Base-by-base conservation (phyloP, 305 asterid species). In the Fraxinus xanthoxyloides region DNA sequence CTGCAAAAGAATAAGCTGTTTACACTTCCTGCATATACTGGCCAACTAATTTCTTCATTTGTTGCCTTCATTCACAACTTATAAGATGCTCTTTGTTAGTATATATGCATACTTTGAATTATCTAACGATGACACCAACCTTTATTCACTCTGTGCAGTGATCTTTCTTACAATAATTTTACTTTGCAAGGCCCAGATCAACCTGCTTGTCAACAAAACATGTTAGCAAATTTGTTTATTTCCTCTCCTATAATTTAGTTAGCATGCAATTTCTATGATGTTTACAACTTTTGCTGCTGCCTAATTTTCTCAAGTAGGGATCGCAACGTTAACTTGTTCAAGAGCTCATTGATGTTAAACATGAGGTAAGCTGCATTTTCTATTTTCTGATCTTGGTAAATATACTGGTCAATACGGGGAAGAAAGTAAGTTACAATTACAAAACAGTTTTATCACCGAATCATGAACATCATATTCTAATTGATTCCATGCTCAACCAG, bases 111-210 rank as follows among this genome's bases (percentile, higher is more conserved):
- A 35, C 8, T 15, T 78, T 78, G 9, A 51, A 8, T 81, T 28
- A 54, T 69, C 80, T 70, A 21, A 59, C 54, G 34, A 80, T 83
- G 78, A 84, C 65, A 86, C 77, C 81, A 83, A 74, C 76, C 73
- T 40, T 81, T 83, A 5, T 76, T 85, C 75, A 19, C 85, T 74
- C 72, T 78, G 7, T 83, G 88, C 97, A 95, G 99, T 85, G 99
- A 95, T 87, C 97, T 95, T 81, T 94, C 99, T 23, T 93, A 92
- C 93, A 95, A 95, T 81, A 95, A 95, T 84, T 94, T 95, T 81
- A 92, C 97, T 19, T 89, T 89, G 92, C 92, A 87, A 90, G 97
- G 92, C 83, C 89, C 92, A 7, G 95, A 88, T n/a, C 91, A 86
- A 76, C 87, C 93, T 81, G 92, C 97, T 82, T 95, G 99, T 87